Evolutionary conservation across 768 basidiomycete genomes (phyloP), one percentile per base, ranked within the genome.

Genomic region (Xerocomus brunneocitrinus): DNA sequence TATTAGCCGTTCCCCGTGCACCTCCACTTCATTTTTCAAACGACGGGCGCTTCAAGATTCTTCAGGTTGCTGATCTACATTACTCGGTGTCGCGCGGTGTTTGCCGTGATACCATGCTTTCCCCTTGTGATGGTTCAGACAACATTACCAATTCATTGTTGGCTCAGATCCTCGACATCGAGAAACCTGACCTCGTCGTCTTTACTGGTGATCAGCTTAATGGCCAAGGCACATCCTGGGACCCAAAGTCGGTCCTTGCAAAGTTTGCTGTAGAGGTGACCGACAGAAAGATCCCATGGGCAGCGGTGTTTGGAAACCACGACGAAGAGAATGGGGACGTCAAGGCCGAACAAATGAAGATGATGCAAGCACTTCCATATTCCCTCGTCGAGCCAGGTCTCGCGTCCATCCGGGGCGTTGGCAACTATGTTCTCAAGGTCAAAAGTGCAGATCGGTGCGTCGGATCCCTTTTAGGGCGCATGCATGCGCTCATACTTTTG

Each of bases 191-290:
- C 65, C 68, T 99, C 10, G 87, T 98, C 45, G 86, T 99, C 8
- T 94, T 98, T 62, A 84, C 81, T 0, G 95, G 95, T 0, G 95
- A 98, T 69, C 92, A 95, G 68, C 78, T 97, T 25, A 97, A 95
- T 59, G 95, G 94, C 0, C 94, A 98, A 68, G 80, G 81, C 8
- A 89, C 90, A 0, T 83, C 87, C 0, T 98, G 94, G 89, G 93
- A 97, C 57, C 77, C 91, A 1, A 83, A 85, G 62, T 89, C 87
- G 4, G 87, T 95, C 4, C 73, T 98, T 7, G 87, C 94, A 13
- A 98, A 98, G 70, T 95, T 95, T 62, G 84, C 91, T 0, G 76
- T 74, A 30, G 82, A 84, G 0, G 90, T 89, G 5, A 87, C 86
- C 13, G 81, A 85, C 12, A 79, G 84, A 44, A 70, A 78, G 22